Base-by-base conservation (phyloP, 2,329 filamentous ascomycete genomes). In the Calonectria pseudoturangicola region DNA sequence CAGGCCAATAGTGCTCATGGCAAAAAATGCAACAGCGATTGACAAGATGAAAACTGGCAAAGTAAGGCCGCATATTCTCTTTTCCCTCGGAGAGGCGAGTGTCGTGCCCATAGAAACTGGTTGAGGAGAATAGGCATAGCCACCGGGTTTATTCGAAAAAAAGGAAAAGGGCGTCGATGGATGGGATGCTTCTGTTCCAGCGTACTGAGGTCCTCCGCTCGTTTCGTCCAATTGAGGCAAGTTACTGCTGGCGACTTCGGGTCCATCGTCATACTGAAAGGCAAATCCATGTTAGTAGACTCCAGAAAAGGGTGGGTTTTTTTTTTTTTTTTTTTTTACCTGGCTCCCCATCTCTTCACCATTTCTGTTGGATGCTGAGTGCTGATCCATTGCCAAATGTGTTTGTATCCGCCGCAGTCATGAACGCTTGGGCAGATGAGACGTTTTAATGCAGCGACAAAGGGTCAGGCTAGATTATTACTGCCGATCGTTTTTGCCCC, bases 231-330 rank as follows among this genome's bases (percentile, higher is more conserved):
- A 13, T 33, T 54, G 50, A 21, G 51, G 51, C 30, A 58, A 27
- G 10, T 33, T 58, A 3, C 51, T 58, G 8, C 18, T 25, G 30
- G 51, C 51, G 39, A 58, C 51, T n/a, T 58, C 51, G 3, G 51
- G 51, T n/a, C 18, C 51, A 39, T 58, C 51, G 12, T 58, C 51
- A 39, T 58, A 58, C 51, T 58, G 30, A n/a, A 58, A 13, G 3
- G 1, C 18, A 39, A 7, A n/a, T 39, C 2, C 18, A 39, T 16
- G 13, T 21, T 13, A 25, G n/a, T 9, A 36, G 6, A 39, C 30
- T 58, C n/a, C 33, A 21, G n/a, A 12, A 39, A n/a, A 39, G 2
- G 3, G 30, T 16, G n/a, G 18, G 33, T 13, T 58, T 45, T 9
- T 21, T 21, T 13, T 58, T 13, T 58, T 45, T 9, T 21, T 21